Evolutionary conservation across 768 basidiomycete genomes (phyloP), one percentile per base, ranked within the genome.

Genomic region (Strobilomyces echinocephalus): DNA sequence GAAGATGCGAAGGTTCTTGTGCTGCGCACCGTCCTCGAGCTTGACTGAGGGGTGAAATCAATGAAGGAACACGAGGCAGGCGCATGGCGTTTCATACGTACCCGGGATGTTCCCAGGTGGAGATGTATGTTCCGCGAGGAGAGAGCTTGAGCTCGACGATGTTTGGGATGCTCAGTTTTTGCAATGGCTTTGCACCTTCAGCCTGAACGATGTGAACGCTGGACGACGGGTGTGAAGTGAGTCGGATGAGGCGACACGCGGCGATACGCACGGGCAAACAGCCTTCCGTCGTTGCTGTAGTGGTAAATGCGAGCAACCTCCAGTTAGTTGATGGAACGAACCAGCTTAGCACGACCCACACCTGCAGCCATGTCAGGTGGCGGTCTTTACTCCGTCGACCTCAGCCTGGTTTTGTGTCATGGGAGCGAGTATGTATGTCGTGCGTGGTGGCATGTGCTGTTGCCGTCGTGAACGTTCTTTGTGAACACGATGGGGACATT

Each of bases 1-100:
- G 78, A 94, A 99, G 59, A 97, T 78, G 54, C 90, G 85, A 55
- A 95, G 82, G 69, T 99, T 99, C 76, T 90, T 95, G 79, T 95
- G 90, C 71, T 93, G 91, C 2, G 81, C 68, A 50, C 89, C 91
- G 59, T 94, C 94, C 68, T 93, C 95, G 46, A 89, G 80, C 73
- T 97, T 97, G 63, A 84, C 83, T 81, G 58, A 24, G 24, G 8
- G 43, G 52, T 49, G 46, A 56, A 51, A 59, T 54, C 14, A 53
- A 67, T 58, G 45, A 50, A 53, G 57, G 28, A 50, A 63, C 67
- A 67, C 57, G 69, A 65, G 63, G 68, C 47, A 12, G 18, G n/a
- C 43, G 57, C n/a, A 48, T 42, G 53, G 38, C 49, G 39, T 20
- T 36, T 45, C 43, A 46, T 49, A 69, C 78, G 48, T 63, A 85